Percentiles rank a stretch among this genome's conserved stretches.
These are phyloP conservation scores for Thermothielavioides terrestris DNA, from an alignment of 495 filamentous ascomycete genomes.

Conservation along the genomic window DNA sequence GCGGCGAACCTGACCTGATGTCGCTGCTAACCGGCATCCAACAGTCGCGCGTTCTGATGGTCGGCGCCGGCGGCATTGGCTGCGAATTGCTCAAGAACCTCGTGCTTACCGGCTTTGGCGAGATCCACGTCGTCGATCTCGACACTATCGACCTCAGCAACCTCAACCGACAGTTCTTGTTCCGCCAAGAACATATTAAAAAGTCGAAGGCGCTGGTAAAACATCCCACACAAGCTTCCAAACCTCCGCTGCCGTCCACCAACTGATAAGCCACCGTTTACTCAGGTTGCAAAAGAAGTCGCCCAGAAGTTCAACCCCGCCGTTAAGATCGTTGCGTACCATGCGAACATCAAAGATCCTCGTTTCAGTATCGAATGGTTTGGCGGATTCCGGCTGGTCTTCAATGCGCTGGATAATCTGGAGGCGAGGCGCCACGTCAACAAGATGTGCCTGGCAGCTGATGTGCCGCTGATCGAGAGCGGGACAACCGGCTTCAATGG, in stretches of 20 bases:
- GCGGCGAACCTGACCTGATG: not conserved
- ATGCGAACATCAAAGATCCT: constrained; percentile 92
- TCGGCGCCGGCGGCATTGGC: constrained; percentile 94
- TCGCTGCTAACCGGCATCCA: constrained; percentile 23
- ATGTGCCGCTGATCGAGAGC: constrained; percentile 89
- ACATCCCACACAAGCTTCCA: not conserved
- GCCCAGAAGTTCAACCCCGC: constrained; percentile 85
- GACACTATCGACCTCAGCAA: constrained; percentile 98
- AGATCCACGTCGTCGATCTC: constrained; percentile 92
- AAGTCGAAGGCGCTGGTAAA: constrained; percentile 90
- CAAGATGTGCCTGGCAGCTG: constrained; percentile 88
- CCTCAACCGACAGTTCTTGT: constrained; percentile 95
- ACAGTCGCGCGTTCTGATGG: constrained; percentile 83
- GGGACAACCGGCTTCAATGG: constrained; percentile 98
- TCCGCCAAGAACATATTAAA: constrained; percentile 95
- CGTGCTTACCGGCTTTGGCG: constrained; percentile 84
- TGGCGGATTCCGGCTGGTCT: constrained; percentile 69
- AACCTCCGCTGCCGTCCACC: too few relatives aligned
- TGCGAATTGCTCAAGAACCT: constrained; percentile 98
- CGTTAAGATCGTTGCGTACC: constrained; percentile 80
- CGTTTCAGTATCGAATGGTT: constrained; percentile 92
- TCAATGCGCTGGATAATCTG: constrained; percentile 96
- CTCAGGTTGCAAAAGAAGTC: constrained; percentile 85
- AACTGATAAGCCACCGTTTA: too few relatives aligned
- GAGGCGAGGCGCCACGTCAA: constrained; percentile 94